These are phyloP conservation scores for Cercospora nicotianae DNA, from an alignment of 2,329 filamentous ascomycete genomes.

Conservation along the genomic window DNA sequence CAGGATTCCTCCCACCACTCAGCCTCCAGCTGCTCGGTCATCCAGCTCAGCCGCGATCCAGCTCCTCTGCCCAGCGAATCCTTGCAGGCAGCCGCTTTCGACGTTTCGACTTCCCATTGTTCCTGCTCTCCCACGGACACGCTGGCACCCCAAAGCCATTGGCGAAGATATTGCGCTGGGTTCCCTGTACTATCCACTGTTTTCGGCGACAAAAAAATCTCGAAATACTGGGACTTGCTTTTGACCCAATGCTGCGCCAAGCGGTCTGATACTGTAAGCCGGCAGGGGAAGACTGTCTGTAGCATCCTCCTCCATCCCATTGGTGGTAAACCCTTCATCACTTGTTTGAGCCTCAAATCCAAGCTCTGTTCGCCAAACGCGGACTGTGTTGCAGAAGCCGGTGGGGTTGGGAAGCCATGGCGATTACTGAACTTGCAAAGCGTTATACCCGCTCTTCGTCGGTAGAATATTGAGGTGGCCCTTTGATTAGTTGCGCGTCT, in stretches of 20 bases:
- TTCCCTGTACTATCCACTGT: not conserved
- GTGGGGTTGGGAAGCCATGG: not conserved
- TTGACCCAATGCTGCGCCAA: not conserved
- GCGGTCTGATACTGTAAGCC: not conserved
- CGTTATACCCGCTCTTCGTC: not conserved
- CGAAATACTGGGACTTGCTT: not conserved
- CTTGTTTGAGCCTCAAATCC: not conserved
- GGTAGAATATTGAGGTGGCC: not conserved
- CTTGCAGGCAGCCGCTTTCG: slow-evolving; percentile 11
- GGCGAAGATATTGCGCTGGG: not conserved
- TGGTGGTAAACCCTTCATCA: not conserved
- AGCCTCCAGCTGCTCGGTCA: not conserved
- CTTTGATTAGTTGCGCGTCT: not conserved
- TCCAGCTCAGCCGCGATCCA: not conserved
- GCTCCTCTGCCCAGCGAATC: not conserved
- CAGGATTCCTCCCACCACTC: not conserved
- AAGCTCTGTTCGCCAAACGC: not conserved
- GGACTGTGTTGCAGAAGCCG: not conserved
- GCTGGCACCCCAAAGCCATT: not conserved
- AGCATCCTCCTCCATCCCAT: not conserved
- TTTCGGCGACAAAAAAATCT: not conserved
- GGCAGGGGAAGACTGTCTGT: not conserved
- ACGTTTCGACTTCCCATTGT: not conserved
- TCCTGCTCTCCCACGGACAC: not conserved
- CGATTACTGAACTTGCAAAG: not conserved